Base-by-base conservation (phyloP, 805 yeast species). In the Saturnispora zaruensis region DNA sequence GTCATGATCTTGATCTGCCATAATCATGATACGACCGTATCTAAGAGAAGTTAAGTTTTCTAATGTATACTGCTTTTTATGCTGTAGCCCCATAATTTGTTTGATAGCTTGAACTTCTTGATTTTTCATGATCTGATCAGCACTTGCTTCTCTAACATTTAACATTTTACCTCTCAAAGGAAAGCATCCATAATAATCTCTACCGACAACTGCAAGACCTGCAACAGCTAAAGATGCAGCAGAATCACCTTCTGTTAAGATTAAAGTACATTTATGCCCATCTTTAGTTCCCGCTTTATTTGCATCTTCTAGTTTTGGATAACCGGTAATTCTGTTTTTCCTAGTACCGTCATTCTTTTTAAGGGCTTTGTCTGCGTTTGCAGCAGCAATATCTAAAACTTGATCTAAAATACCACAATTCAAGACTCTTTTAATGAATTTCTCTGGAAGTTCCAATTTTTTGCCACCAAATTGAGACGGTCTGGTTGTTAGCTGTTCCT, bases 1-100 rank as follows among this genome's bases (percentile, higher is more conserved):
- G 75, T 93, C 99, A 59, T 90, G 96, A 87, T 93, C 99, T 70
- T 93, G 99, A 84, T 93, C 99, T 6, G 99, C 89, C 98, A 93
- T 93, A 64, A 93, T 89, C 98, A 93, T 93, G 46, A 93, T 77
- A 65, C 89, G 96, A 34, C 99, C 99, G 63, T 93, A 93, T 65
- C 99, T 80, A 54, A 93, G 72, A 4, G 84, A 81, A 51, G 78
- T 77, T 14, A 85, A 73, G 55, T 82, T 84, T 20, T 81, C 82
- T 0, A 65, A 51, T 18, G 65, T 69, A 63, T 93, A 93, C 41
- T 73, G 74, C 68, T 88, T 91, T 59, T 85, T 88, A 68, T 93
- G 99, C 66, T 90, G 96, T 50, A 93, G 72, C 20, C 99, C 99
- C 72, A 93, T 85, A 59, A 93, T 93, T 64, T 91, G 89, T 64